These are phyloP conservation scores for Botrytis porri DNA, from an alignment of 2,329 filamentous ascomycete genomes.

Conservation along the genomic window DNA sequence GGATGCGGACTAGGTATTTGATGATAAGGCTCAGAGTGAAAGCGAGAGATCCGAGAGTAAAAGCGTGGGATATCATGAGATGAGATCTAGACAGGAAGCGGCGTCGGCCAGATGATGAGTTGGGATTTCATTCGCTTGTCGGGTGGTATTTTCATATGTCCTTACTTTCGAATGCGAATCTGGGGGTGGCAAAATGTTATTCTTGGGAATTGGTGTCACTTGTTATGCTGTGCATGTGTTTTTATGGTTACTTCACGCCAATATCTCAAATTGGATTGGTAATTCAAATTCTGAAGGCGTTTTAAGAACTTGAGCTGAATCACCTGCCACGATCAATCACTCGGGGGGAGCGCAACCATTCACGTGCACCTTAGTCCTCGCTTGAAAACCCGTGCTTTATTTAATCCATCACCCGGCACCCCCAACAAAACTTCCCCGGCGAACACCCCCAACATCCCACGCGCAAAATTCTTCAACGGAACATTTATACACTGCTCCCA, in stretches of 20 bases:
- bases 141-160: neutral
- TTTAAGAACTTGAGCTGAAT: neutral
- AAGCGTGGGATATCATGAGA: neutral
- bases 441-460: neutral
- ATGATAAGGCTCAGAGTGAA: neutral
- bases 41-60: neutral
- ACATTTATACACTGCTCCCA: neutral
- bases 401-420: neutral
- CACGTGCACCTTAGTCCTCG: neutral
- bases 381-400: neutral
- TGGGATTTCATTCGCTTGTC: neutral
- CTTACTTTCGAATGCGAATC: neutral
- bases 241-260: neutral
- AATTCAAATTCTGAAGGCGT: neutral
- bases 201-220: neutral
- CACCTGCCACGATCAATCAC: neutral
- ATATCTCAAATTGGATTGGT: neutral
- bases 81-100: neutral
- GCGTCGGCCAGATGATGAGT: neutral
- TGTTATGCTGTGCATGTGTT: neutral
- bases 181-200: neutral
- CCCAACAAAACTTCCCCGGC: neutral
- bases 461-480: neutral
- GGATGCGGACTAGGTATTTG: neutral
- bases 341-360: neutral